phyloP scores from a whole-genome alignment of 2,329 filamentous ascomycete genomes.

The Colletotrichum melonis region DNA sequence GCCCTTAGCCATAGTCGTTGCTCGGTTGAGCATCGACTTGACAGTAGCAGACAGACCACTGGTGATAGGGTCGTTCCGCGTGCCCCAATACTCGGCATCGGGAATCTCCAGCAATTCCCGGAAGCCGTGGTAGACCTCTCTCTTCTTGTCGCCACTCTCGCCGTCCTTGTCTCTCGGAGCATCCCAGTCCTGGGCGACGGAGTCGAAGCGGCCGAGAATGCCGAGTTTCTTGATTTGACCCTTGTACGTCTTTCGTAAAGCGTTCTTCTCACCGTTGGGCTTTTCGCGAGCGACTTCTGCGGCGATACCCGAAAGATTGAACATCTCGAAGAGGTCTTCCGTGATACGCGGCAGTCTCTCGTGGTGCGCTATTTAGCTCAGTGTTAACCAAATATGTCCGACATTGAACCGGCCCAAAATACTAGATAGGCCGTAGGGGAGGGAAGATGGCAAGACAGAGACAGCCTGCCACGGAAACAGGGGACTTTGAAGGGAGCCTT shows the following conservation, averaged over 20 bases:
- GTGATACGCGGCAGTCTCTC: conserved; percentile 60
- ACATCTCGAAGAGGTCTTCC: conserved; percentile 70
- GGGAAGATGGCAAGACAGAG: conserved; percentile 11
- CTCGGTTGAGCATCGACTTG: conserved; percentile 57
- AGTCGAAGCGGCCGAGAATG: conserved; percentile 71
- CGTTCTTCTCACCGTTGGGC: conserved; percentile 75
- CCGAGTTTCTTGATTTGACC: conserved; percentile 74
- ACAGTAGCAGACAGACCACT: conserved; percentile 62
- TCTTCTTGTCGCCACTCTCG: conserved; percentile 56
- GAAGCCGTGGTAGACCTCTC: conserved; percentile 63
- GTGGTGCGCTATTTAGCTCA: conserved; percentile 58
- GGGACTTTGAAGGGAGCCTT: conserved; percentile 64
- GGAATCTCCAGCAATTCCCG: conserved; percentile 62
- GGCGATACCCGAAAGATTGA: conserved; percentile 66
- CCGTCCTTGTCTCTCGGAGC: conserved; percentile 56
- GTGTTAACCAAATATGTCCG: conserved; percentile 56
- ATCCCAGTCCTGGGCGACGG: conserved; percentile 58
- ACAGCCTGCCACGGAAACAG: conserved; percentile 35
- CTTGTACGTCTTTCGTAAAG: conserved; percentile 75
- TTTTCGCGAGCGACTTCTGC: conserved; percentile 72
- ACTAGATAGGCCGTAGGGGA: conserved; percentile 12
- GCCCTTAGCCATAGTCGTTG: conserved; percentile 69
- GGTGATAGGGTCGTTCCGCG: conserved; percentile 61
- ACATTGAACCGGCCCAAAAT: conserved; percentile 39
- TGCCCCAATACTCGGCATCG: conserved; percentile 45